phyloP scores from a whole-genome alignment of 2,329 filamentous ascomycete genomes.

The Atkinsonella texensis region DNA sequence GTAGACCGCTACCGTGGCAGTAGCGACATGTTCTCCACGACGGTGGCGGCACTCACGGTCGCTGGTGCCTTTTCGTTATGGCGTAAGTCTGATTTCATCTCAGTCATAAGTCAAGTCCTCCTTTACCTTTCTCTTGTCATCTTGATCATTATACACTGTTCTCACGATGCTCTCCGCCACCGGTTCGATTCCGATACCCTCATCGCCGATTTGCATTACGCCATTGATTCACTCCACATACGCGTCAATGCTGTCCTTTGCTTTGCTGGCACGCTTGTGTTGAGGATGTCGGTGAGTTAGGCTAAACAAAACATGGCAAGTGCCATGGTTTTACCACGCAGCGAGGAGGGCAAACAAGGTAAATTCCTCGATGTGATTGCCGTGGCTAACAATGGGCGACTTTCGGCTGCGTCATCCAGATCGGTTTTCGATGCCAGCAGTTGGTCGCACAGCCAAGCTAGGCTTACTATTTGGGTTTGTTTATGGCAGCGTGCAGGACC shows the following conservation, averaged over 20 bases:
- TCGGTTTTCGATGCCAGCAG: slow-evolving; percentile 65
- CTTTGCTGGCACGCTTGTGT: not conserved
- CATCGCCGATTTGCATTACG: not conserved
- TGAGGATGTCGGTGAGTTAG: not conserved
- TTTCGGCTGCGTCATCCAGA: slow-evolving; percentile 37
- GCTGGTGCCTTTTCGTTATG: slow-evolving; percentile 79
- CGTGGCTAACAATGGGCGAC: slow-evolving; percentile 17
- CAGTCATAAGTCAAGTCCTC: slow-evolving; percentile 3
- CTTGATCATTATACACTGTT: not conserved
- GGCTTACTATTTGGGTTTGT: slow-evolving; percentile 67
- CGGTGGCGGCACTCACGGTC: slow-evolving; percentile 70
- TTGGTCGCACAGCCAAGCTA: slow-evolving; percentile 65
- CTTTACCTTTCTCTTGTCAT: not conserved
- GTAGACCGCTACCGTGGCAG: slow-evolving; percentile 51
- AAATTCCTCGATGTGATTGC: not conserved
- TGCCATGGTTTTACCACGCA: slow-evolving; percentile 11
- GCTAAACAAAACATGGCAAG: slow-evolving; percentile 3
- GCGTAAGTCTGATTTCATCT: slow-evolving; percentile 43
- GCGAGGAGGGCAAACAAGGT: slow-evolving; percentile 6
- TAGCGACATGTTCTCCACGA: slow-evolving; percentile 69
- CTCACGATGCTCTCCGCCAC: too few species aligned
- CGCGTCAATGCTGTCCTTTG: not conserved
- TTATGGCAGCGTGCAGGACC: slow-evolving; percentile 75
- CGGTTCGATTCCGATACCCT: too few species aligned
- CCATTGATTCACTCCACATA: not conserved